Percentiles rank a stretch among this genome's conserved stretches.
phyloP scores from a whole-genome alignment of 2,329 filamentous ascomycete genomes.

The Fusarium nurragi region DNA sequence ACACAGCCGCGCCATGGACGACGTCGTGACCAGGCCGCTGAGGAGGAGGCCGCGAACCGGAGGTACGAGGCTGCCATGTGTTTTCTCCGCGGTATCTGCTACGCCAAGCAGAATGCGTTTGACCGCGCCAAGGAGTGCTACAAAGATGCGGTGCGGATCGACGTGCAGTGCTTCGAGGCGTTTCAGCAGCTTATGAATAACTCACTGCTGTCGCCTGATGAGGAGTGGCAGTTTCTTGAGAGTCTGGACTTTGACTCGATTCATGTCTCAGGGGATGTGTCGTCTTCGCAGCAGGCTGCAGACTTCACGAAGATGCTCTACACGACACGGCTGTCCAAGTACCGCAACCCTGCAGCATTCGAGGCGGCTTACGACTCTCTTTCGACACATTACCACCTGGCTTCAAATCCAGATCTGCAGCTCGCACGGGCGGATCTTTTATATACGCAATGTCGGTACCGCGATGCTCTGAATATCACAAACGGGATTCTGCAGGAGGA shows the following conservation, averaged over 20 bases:
- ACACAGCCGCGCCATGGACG: conserved; percentile 49
- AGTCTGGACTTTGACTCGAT: conserved; percentile 91
- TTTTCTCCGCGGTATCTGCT: conserved; percentile 91
- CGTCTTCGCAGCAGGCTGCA: conserved; percentile 82
- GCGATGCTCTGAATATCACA: conserved; percentile 85
- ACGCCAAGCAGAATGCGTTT: conserved; percentile 96
- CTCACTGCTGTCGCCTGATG: conserved; percentile 85
- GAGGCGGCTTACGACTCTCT: conserved; percentile 88
- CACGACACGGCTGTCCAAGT: conserved; percentile 94
- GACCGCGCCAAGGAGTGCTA: conserved; percentile 98
- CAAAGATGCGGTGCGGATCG: conserved; percentile 95
- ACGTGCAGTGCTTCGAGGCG: conserved; percentile 97
- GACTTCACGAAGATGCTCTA: conserved; percentile 97
- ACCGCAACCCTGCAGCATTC: conserved; percentile 85
- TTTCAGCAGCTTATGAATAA: conserved; percentile 99
- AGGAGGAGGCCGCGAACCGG: conserved; percentile 77
- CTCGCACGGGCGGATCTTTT: conserved; percentile 89
- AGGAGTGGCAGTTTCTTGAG: conserved; percentile 90
- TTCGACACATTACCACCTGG: conserved; percentile 91
- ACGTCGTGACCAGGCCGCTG: conserved; percentile 49
- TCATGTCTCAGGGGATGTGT: conserved; percentile 69
- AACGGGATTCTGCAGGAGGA: conserved; percentile 83
- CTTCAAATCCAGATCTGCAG: conserved; percentile 87
- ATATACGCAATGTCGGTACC: conserved; percentile 94
- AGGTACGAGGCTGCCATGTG: conserved; percentile 98